These are phyloP conservation scores for Hanseniaspora opuntiae DNA, from an alignment of 805 yeast genomes.

Conservation along the genomic window DNA sequence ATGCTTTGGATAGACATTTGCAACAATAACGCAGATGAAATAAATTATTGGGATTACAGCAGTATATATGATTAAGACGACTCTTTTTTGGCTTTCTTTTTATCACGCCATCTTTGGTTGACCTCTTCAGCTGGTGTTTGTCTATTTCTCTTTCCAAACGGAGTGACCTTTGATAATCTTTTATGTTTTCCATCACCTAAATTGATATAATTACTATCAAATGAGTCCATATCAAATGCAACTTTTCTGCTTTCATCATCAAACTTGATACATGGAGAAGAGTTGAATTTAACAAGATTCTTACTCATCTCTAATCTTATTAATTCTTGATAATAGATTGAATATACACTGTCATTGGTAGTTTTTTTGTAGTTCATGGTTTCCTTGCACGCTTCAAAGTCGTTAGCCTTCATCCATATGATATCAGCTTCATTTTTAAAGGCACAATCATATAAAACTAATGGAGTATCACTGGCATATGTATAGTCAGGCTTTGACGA, in stretches of 20 bases:
- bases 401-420: constrained; percentile 40
- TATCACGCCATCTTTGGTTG: constrained; percentile 47
- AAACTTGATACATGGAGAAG: not conserved
- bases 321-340: constrained; percentile 1
- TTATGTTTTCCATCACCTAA: constrained; percentile 72
- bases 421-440: constrained; percentile 37
- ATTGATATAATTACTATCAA: constrained; percentile 30
- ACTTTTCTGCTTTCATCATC: not conserved
- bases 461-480: constrained; percentile 82
- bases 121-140: constrained; percentile 55
- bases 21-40: constrained; percentile 21
- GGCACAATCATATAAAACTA: constrained; percentile 73
- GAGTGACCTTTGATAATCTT: constrained; percentile 42
- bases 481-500: constrained; percentile 69
- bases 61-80: not conserved
- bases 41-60: constrained; percentile 44
- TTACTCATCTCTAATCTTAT: constrained; percentile 10
- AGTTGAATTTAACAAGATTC: constrained; percentile 1
- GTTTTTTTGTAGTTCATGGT: constrained; percentile 13
- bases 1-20: constrained; percentile 67
- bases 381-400: constrained; percentile 8
- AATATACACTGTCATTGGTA: constrained; percentile 1
- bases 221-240: constrained; percentile 19
- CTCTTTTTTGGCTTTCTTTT: constrained; percentile 22
- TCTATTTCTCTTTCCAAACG: constrained; percentile 41